Evolutionary conservation across 139 green algal genomes (phyloP), one percentile per base, ranked within the genome.

Genomic region (Chlamydomonas sp.): DNA sequence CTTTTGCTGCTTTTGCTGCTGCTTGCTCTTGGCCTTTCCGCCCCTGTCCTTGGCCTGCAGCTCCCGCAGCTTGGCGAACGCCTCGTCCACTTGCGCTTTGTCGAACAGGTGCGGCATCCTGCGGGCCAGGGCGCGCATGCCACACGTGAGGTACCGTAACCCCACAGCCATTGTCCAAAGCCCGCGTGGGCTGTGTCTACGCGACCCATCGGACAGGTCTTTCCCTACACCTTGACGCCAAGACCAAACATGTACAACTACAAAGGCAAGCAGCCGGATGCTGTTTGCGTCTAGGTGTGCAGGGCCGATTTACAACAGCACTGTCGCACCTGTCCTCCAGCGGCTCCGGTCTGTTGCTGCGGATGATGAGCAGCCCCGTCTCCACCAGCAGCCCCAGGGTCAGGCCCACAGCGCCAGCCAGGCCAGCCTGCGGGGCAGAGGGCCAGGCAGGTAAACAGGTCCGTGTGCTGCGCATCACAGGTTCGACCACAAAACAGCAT

Each of bases 291-390:
- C 73, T 62, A 5, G 6, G 8, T 78, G 20, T 6, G 20, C 61
- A 78, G 7, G 20, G 14, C 73, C 12, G 4, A 15, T 62, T 31
- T 12, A 62, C 6, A 5, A n/a, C 73, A n/a, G 20, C 8, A 6
- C 31, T 5, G 9, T 20, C 62, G 57, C 73, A 87, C 84, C 75
- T 90, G 59, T 91, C 71, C 49, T 93, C 90, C 17, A 93, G 76
- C 17, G 90, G 77, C 62, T 31, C 58, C 1, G 90, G 87, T 73
- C 91, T 74, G 66, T 91, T 95, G 8, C 74, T 94, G 18, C 95
- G 88, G 8, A 97, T 88, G 69, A 97, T 93, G 59, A 95, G 94
- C 31, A 97, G 89, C 63, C 90, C 31, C 0, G 91, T 95, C 82
- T 97, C 95, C 75, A 97, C 59, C 71, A 97, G 74, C 86, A 97